Evolutionary conservation across 768 basidiomycete genomes (phyloP), one percentile per base, ranked within the genome.

Genomic region (Tephrocybe rancida): DNA sequence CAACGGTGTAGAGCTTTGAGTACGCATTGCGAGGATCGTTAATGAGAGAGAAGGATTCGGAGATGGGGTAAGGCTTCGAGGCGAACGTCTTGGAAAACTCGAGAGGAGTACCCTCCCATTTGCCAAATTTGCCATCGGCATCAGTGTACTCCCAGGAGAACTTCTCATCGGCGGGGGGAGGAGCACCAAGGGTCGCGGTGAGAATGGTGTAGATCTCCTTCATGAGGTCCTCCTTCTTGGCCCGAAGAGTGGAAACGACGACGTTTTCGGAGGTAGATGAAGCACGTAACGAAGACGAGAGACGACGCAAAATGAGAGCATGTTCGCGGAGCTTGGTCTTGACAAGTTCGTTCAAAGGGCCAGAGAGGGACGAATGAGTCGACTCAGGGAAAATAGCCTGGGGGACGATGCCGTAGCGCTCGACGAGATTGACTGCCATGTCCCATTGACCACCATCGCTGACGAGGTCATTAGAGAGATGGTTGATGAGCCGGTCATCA

Each of bases 381-480:
- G 91, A 90, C 70, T 98, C 92, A 19, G 94, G 92, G 68, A 85
- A 94, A 30, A 92, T 49, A 0, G 83, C 54, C 64, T 93, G 90
- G 2, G 96, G 96, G 18, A 98, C 84, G 37, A 95, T 73, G 43
- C 96, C 96, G 64, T 96, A 97, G 39, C 77, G 87, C 77, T 79
- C 73, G 43, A 77, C 63, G 55, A 78, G 70, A 58, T 75, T 83
- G 60, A 82, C 78, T 5, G 73, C 85, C 94, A 96, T 98, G 64
- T 98, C 95, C 88, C 90, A 95, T 68, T 96, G 95, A 7, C 95
- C 95, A 45, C 94, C 94, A 65, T 97, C 95, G 61, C 84, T 87
- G 66, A 96, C 86, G 39, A 92, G 90, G 55, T 88, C 88, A 6
- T 70, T 64, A 8, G 89, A 80, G 42, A 98, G 81, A 73, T 87